Evolutionary conservation across 306 rosid species (phyloP).

Genomic region (Begonia masoniana): DNA sequence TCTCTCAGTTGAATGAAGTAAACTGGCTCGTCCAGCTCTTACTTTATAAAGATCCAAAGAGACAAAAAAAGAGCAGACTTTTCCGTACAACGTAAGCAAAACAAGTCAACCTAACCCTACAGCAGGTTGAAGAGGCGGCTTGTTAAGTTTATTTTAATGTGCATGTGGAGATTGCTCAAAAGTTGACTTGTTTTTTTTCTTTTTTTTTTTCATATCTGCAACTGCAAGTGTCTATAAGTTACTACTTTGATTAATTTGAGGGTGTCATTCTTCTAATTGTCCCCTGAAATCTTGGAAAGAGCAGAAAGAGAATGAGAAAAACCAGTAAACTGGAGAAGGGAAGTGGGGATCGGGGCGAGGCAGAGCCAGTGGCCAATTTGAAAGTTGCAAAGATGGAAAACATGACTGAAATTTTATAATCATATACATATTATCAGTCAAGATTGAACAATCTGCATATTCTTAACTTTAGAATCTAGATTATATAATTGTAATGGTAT

Average conservation of each 20-base stretch:
- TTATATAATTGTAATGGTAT: no score
- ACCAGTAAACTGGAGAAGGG: not conserved
- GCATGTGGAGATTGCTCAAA: not conserved
- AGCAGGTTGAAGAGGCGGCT: not conserved
- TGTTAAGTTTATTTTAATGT: not conserved
- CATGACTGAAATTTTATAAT: not conserved
- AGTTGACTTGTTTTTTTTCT: not conserved
- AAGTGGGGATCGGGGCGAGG: not conserved
- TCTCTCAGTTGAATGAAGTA: slow-evolving; percentile 12
- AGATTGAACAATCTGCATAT: no score
- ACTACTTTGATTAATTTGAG: not conserved
- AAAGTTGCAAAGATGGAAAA: not conserved
- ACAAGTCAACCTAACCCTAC: not conserved
- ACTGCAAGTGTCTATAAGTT: not conserved
- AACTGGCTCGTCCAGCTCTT: not conserved
- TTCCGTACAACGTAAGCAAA: not conserved
- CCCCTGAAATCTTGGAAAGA: not conserved
- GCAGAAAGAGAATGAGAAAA: not conserved
- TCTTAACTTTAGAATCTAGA: no score
- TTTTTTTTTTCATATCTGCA: not conserved
- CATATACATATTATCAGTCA: no score
- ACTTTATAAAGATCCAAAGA: not conserved
- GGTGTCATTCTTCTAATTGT: not conserved
- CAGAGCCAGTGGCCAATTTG: not conserved
- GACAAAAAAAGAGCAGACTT: not conserved